phyloP scores from a whole-genome alignment of 192 early-diverging fungal genomes.

The Cladochytrium replicatum region DNA sequence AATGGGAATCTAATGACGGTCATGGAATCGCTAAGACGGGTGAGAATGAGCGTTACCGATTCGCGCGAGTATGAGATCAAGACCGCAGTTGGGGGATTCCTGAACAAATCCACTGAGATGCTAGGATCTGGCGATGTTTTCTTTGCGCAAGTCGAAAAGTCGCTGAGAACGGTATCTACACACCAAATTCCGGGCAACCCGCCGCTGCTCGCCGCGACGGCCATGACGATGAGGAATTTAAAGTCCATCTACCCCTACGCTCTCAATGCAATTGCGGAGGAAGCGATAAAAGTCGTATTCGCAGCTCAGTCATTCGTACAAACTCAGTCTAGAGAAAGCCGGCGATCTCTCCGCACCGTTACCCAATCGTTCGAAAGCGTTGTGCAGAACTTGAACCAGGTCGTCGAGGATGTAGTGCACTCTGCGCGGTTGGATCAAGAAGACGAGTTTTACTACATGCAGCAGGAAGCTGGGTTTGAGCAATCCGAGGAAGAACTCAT shows the following conservation, averaged over 20 bases:
- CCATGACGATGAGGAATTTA: too few species aligned
- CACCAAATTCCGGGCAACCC: not conserved
- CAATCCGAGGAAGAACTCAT: too few species aligned
- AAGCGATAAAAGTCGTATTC: not conserved
- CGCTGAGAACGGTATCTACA: not conserved
- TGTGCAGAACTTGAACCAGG: too few species aligned
- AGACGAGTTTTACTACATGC: too few species aligned
- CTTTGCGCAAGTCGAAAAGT: not conserved
- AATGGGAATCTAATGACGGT: not conserved
- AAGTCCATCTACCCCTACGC: not conserved
- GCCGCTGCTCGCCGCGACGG: not conserved
- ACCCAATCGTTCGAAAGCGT: too few species aligned
- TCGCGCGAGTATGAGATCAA: not conserved
- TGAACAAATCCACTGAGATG: not conserved
- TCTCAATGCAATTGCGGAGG: not conserved
- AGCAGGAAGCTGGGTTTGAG: too few species aligned
- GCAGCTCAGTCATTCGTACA: not conserved
- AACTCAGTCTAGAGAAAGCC: not conserved
- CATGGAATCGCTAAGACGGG: not conserved
- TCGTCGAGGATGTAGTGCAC: too few species aligned
- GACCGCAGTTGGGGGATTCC: not conserved
- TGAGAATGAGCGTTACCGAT: not conserved
- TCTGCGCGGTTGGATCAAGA: too few species aligned
- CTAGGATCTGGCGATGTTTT: not conserved
- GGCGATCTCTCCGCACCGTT: not conserved